Conservation (phyloP, 768 basidiomycete genomes). For the Cyathus striatus region DNA sequence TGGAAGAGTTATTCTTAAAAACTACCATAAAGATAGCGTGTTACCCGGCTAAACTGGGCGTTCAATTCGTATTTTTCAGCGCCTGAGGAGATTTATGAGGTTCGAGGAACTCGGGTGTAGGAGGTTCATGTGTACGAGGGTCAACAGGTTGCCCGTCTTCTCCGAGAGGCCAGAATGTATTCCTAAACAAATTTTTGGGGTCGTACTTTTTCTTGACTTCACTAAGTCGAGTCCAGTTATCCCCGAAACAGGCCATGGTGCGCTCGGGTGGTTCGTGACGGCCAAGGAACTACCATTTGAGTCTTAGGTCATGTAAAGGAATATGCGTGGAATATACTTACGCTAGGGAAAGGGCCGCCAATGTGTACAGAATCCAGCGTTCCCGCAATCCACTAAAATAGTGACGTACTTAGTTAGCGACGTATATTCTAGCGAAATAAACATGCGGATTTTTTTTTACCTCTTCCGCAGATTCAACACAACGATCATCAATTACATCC, state of each 20-base stretch:
- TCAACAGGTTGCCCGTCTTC: constrained; percentile 49
- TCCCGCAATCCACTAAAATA: constrained; percentile 67
- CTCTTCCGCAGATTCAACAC: constrained; percentile 78
- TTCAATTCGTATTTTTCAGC: too few relatives aligned
- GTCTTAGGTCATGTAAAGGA: constrained; percentile 5
- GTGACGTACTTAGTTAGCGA: constrained; percentile 7
- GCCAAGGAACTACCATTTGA: constrained; percentile 60
- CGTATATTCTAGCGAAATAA: neutral
- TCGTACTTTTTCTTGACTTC: constrained; percentile 76
- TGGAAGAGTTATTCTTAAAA: too few relatives aligned
- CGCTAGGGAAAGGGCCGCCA: constrained; percentile 83
- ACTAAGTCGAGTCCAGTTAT: constrained; percentile 67
- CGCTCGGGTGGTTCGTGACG: constrained; percentile 61
- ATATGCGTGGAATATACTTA: constrained; percentile 32
- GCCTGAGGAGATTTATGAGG: too few relatives aligned
- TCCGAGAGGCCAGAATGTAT: constrained; percentile 79
- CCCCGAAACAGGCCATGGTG: constrained; percentile 63
- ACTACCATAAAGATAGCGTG: too few relatives aligned
- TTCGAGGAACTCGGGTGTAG: constrained; percentile 31
- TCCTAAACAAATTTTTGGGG: constrained; percentile 68
- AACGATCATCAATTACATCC: constrained; percentile 73
- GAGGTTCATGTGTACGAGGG: constrained; percentile 58
- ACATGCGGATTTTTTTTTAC: constrained; percentile 32
- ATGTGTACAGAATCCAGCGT: constrained; percentile 67
- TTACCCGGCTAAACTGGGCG: too few relatives aligned